Evolutionary conservation across 352 stramenopile genomes (phyloP).

Genomic region (Blastocystis hominis): DNA sequence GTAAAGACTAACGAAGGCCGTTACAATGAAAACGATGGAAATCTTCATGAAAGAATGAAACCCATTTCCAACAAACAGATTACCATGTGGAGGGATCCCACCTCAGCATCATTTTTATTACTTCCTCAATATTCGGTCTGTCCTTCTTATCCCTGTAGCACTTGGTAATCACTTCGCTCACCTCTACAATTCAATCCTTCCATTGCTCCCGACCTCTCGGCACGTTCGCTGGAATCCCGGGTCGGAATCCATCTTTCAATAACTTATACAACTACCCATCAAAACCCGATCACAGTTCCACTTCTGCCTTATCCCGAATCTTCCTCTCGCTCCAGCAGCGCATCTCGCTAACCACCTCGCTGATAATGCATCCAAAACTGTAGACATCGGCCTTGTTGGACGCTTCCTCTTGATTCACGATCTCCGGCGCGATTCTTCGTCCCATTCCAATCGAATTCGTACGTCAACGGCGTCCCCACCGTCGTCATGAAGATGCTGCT

Average conservation of each 20-base stretch:
- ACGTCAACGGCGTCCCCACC: not conserved
- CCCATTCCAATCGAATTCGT: not conserved
- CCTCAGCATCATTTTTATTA: not conserved
- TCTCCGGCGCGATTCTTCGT: slow-evolving; percentile 17
- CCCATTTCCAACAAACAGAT: slow-evolving; percentile 37
- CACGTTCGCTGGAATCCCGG: not conserved
- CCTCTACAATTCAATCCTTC: not conserved
- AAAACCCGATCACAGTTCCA: not conserved
- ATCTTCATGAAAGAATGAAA: not conserved
- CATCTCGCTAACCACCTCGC: slow-evolving; percentile 13
- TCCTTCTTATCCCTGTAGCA: not conserved
- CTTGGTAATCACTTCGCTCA: not conserved
- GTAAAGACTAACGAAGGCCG: not conserved
- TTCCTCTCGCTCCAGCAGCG: not conserved
- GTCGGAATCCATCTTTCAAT: not conserved
- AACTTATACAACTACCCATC: not conserved
- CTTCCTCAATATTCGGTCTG: not conserved
- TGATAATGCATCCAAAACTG: slow-evolving; percentile 42
- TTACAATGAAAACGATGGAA: not conserved
- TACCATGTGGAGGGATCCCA: slow-evolving; percentile 20
- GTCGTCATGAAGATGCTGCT: not conserved
- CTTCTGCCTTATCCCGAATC: not conserved
- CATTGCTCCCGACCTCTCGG: not conserved
- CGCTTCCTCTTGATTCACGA: not conserved
- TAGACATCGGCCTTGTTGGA: slow-evolving; percentile 10